phyloP scores from a whole-genome alignment of 257 asterid species.

The Rehmannia glutinosa region DNA sequence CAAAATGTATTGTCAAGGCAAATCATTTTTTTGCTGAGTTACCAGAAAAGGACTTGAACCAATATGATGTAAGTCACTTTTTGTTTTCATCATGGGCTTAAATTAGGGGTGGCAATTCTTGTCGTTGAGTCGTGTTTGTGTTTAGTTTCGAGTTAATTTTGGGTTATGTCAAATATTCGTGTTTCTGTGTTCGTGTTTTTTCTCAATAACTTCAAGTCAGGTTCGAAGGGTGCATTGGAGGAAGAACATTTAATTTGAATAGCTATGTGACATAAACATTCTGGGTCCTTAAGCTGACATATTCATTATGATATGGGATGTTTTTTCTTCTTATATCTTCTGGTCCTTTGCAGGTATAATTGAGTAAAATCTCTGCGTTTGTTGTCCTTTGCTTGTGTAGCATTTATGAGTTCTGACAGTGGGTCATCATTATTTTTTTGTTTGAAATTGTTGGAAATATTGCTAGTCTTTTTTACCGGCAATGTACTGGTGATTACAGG shows the following conservation, averaged over 20 bases:
- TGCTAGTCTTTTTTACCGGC: too few species aligned
- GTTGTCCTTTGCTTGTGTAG: conserved; percentile 32
- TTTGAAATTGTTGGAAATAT: conserved; percentile 7
- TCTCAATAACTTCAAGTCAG: too few species aligned
- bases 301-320: conserved; percentile 29
- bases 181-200: too few species aligned
- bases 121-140: too few species aligned
- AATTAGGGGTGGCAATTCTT: too few species aligned
- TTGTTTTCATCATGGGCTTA: conserved; percentile 10
- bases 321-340: conserved; percentile 22
- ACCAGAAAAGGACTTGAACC: conserved; percentile 92
- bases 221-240: too few species aligned
- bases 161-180: too few species aligned
- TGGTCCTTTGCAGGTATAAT: conserved; percentile 32
- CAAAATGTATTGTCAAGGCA: conserved; percentile 94
- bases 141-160: too few species aligned
- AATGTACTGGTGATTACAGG: conserved; percentile 41
- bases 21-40: conserved; percentile 93
- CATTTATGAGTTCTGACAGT: conserved; percentile 39
- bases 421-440: conserved; percentile 26
- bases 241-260: conserved; percentile 15
- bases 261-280: conserved; percentile 29
- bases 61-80: conserved; percentile 77
- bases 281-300: conserved; percentile 53
- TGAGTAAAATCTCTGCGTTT: conserved; percentile 21